Evolutionary conservation across 768 basidiomycete genomes (phyloP).

Genomic region (Leccinum disarticulatum): DNA sequence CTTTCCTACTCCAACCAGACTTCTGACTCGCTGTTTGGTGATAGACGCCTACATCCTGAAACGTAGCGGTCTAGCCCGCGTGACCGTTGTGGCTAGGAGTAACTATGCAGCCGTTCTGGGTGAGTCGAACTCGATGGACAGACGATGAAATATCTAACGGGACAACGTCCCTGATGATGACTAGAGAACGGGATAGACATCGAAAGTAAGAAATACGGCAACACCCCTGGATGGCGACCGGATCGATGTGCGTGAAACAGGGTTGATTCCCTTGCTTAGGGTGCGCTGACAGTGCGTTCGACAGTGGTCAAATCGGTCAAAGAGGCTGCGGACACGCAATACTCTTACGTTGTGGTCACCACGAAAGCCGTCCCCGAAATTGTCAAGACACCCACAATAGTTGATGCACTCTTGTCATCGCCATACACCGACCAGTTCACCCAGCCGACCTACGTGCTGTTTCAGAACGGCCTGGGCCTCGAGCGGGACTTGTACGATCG

Average conservation of each 20-base stretch:
- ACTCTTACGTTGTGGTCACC: conserved; percentile 64
- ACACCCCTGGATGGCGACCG: conserved; percentile 58
- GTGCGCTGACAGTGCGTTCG: not conserved
- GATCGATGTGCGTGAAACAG: conserved; percentile 47
- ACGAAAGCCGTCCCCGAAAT: conserved; percentile 76
- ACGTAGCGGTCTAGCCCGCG: conserved; percentile 55
- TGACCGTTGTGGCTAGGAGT: conserved; percentile 73
- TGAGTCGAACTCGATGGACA: conserved; percentile 19
- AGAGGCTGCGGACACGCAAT: conserved; percentile 59
- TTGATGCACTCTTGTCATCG: conserved; percentile 52
- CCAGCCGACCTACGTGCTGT: conserved; percentile 59
- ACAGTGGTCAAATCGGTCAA: conserved; percentile 57
- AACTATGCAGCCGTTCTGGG: conserved; percentile 60
- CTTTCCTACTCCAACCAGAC: not conserved
- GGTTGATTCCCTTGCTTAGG: not conserved
- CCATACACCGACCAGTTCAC: conserved; percentile 45
- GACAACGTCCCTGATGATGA: not conserved
- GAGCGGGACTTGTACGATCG: conserved; percentile 65
- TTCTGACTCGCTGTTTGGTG: not conserved
- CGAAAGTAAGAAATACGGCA: conserved; percentile 58
- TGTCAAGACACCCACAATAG: conserved; percentile 51
- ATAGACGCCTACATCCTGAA: conserved; percentile 57
- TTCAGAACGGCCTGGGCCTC: conserved; percentile 68
- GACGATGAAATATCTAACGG: not conserved
- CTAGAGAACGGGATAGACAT: conserved; percentile 56